A percentile compares a stretch with the other conserved stretches of the same genome.
Conservation (phyloP, 129 eudicot species). For the Solidago caesia region DNA sequence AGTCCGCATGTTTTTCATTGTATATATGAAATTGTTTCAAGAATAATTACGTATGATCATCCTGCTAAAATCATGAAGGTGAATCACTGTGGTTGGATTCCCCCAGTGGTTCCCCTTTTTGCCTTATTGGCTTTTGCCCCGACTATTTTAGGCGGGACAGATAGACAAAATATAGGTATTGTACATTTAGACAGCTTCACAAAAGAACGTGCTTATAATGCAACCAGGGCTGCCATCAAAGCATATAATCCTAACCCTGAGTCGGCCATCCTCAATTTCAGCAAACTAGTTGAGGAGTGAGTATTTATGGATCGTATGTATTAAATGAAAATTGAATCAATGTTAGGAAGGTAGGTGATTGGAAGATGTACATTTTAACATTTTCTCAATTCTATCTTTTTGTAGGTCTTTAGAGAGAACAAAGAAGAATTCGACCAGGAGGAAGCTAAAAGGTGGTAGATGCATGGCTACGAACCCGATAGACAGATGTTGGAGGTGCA, state of each 20-base stretch:
- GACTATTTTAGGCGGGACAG: constrained; percentile 21
- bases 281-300: constrained; percentile 40
- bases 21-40: constrained; percentile 9
- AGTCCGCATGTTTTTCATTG: constrained; percentile 14
- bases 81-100: constrained; percentile 42
- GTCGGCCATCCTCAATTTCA: constrained; percentile 31
- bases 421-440: constrained; percentile 34
- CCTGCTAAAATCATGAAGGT: constrained; percentile 25
- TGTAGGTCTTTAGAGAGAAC: constrained; percentile 19
- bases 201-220: constrained; percentile 32
- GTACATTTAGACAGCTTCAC: constrained; percentile 34
- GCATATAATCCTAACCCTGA: constrained; percentile 49
- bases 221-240: constrained; percentile 21
- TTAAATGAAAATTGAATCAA: too few species aligned
- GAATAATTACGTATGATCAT: not conserved
- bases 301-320: constrained; percentile 6
- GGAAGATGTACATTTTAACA: not conserved
- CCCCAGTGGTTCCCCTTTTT: constrained; percentile 39
- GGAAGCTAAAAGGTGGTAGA: constrained; percentile 30
- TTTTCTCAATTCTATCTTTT: not conserved
- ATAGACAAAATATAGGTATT: constrained; percentile 6
- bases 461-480: constrained; percentile 72
- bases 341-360: too few species aligned
- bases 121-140: constrained; percentile 37
- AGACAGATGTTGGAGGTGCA: constrained; percentile 77